Base-by-base conservation (phyloP, 495 filamentous ascomycete genomes). In the Aspergillus sclerotioniger region DNA sequence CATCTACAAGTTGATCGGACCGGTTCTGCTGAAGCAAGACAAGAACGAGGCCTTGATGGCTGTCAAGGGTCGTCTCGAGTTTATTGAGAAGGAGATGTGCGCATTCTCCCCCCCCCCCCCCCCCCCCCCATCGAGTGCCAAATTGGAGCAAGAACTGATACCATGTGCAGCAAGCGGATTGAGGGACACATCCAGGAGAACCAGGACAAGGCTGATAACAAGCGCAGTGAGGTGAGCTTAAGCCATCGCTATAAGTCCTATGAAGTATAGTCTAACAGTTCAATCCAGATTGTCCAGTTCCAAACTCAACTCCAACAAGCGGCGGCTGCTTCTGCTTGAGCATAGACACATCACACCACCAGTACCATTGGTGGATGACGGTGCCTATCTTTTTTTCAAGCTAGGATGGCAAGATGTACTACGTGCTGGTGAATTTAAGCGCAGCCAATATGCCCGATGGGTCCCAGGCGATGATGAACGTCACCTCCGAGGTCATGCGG, bases 1-100 rank as follows among this genome's bases (percentile, higher is more conserved):
- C 51, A 95, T 99, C 73, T 99, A 91, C 81, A 98, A 98, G 71
- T 82, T 96, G 35, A 84, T 96, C 51, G 94, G 94, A 1, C 94
- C 94, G 0, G 89, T 98, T 9, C 78, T 99, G 47, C 72, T 98
- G 65, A 97, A 98, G 77, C 95, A 98, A 71, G 94, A 98, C 12
- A 90, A 88, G 65, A 72, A 77, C 3, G 94, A 98, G 63, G 94
- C 95, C 0, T 80, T 87, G 49, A 87, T 90, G 83, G 90, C 91
- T 6, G 95, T 98, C 31, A 89, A 92, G 59, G 88, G 90, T 45
- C 85, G 94, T 9, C 71, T 98, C 54, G 91, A 96, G 57, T 98
- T 92, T 61, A 98, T 98, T 59, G 82, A 86, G 62, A 90, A 92
- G 66, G 95, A 98, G 63, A 95, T 97, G 94, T 98, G 71, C 61